Percentiles rank a stretch among this genome's conserved stretches.
phyloP scores from a whole-genome alignment of 352 stramenopile species.

The Pythium biforme region DNA sequence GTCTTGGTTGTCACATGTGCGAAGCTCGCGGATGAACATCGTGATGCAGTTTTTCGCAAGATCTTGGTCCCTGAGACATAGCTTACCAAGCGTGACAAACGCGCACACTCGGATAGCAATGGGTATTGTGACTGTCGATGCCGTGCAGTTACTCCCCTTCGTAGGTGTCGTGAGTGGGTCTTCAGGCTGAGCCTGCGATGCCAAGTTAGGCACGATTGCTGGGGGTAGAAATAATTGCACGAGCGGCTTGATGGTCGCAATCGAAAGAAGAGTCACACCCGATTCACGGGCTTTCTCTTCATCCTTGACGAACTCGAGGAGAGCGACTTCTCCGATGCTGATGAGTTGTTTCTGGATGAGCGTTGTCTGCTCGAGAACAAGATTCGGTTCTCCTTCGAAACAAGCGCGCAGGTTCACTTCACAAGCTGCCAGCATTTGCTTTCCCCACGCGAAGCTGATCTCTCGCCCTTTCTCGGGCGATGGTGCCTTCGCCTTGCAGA shows the following conservation, averaged over 20 bases:
- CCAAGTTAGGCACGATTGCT: constrained; percentile 37
- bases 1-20: constrained; percentile 72
- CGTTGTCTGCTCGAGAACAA: constrained; percentile 50
- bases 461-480: constrained; percentile 48
- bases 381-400: constrained; percentile 53
- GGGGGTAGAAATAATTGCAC: constrained; percentile 80
- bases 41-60: constrained; percentile 94
- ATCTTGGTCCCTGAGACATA: constrained; percentile 93
- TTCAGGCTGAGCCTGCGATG: constrained; percentile 10
- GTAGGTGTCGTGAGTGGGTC: constrained; percentile 26
- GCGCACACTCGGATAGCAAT: constrained; percentile 88
- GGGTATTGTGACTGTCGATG: constrained; percentile 46
- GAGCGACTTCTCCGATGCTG: constrained; percentile 70
- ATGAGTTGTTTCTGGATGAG: constrained; percentile 80
- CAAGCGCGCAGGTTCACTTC: constrained; percentile 59
- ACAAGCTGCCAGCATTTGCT: constrained; percentile 57
- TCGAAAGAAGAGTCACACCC: constrained; percentile 48
- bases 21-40: constrained; percentile 94
- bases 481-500: constrained; percentile 73
- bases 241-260: constrained; percentile 53
- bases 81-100: constrained; percentile 93
- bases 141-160: constrained; percentile 14
- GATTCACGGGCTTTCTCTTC: constrained; percentile 57
- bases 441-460: constrained; percentile 68
- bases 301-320: constrained; percentile 81